phyloP scores from a whole-genome alignment of 2,329 filamentous ascomycete genomes.

The Lasiodiplodia citricola region DNA sequence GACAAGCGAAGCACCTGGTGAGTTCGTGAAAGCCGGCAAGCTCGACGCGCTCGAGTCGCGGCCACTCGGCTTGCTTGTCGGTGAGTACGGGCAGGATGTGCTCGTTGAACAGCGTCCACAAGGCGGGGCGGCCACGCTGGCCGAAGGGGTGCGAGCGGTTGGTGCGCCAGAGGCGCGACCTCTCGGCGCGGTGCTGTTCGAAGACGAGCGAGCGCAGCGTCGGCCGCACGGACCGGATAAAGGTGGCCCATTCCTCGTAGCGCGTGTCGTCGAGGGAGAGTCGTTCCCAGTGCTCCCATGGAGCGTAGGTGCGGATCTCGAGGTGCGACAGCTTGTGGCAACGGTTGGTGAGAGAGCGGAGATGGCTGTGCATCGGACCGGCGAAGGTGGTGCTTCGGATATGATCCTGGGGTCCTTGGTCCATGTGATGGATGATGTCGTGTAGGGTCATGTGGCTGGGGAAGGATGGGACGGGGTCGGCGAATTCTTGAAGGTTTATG shows the following conservation, averaged over 20 bases:
- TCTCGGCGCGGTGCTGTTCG: constrained; percentile 12
- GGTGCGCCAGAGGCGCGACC: constrained; percentile 1
- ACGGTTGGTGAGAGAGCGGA: neutral
- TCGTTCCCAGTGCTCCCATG: constrained; percentile 7
- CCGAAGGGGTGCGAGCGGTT: constrained; percentile 14
- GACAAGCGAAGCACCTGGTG: constrained; percentile 2
- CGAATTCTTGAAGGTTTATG: constrained; percentile 15
- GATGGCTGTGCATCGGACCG: constrained; percentile 3
- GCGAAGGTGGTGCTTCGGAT: neutral
- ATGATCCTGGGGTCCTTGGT: neutral
- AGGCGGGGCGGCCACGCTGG: constrained; percentile 1
- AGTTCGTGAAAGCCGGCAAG: constrained; percentile 1
- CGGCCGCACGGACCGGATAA: neutral
- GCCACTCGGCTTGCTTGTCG: neutral
- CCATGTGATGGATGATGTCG: neutral
- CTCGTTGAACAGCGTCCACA: constrained; percentile 5
- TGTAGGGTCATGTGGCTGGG: neutral
- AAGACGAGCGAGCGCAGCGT: neutral
- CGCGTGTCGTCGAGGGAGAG: constrained; percentile 1
- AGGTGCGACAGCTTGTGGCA: constrained; percentile 5
- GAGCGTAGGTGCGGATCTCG: constrained; percentile 13
- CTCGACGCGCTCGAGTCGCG: neutral
- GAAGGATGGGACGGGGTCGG: neutral
- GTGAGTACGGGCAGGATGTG: neutral
- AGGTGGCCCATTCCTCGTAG: constrained; percentile 15